A percentile compares a stretch with the other conserved stretches of the same genome.
These are phyloP conservation scores for Zarea fungicola DNA, from an alignment of 2,329 filamentous ascomycete genomes.

Conservation along the genomic window DNA sequence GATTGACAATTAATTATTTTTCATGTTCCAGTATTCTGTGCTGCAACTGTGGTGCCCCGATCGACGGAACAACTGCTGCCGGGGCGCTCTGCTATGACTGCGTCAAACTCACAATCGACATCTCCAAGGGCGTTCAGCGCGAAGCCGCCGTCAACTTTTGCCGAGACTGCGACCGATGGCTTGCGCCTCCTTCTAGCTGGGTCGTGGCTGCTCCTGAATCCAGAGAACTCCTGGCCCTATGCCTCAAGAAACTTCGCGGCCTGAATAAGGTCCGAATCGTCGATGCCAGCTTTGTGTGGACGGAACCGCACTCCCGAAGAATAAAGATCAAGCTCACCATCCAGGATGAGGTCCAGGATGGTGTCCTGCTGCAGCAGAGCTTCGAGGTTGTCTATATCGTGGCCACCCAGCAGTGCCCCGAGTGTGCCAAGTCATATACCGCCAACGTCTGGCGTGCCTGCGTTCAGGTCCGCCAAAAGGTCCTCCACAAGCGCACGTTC, in stretches of 20 bases:
- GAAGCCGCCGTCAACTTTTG: slow-evolving; percentile 89
- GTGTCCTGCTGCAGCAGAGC: slow-evolving; percentile 74
- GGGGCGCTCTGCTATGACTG: slow-evolving; percentile 95
- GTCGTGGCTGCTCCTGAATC: slow-evolving; percentile 80
- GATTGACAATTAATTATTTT: neutral
- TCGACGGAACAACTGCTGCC: slow-evolving; percentile 81
- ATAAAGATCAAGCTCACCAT: slow-evolving; percentile 95
- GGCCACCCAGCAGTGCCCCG: slow-evolving; percentile 87
- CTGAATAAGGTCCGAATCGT: slow-evolving; percentile 89
- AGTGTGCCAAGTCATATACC: slow-evolving; percentile 93
- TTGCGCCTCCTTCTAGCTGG: slow-evolving; percentile 82
- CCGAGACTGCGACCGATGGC: slow-evolving; percentile 90
- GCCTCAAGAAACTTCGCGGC: slow-evolving; percentile 80
- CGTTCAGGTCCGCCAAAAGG: slow-evolving; percentile 95
- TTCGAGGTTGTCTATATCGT: slow-evolving; percentile 94
- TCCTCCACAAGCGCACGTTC: slow-evolving; percentile 81
- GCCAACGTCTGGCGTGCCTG: slow-evolving; percentile 91
- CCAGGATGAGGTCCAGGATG: slow-evolving; percentile 62
- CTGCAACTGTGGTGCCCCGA: slow-evolving; percentile 93
- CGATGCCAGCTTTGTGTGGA: slow-evolving; percentile 96
- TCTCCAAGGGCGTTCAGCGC: slow-evolving; percentile 83
- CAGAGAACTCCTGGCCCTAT: slow-evolving; percentile 86
- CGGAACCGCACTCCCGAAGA: slow-evolving; percentile 88
- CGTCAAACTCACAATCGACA: slow-evolving; percentile 89
- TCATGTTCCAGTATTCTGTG: slow-evolving; percentile 82